A percentile compares a stretch with the other conserved stretches of the same genome.
Conservation (phyloP, 352 stramenopile genomes). For the Pythium coloratum region DNA sequence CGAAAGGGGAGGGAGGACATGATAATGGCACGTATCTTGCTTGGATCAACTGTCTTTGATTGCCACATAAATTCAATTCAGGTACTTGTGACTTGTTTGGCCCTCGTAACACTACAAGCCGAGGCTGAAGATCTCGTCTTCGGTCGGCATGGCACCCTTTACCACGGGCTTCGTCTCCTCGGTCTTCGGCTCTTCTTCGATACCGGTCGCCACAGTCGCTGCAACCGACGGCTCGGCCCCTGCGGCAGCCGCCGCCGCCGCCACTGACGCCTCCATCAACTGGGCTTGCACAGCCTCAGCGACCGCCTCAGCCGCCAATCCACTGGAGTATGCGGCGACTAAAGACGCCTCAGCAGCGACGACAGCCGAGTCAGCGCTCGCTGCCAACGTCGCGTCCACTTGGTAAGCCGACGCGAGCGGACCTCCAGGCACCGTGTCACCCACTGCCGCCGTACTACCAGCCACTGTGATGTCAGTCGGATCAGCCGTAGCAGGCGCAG, state of each 20-base stretch:
- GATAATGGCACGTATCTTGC: neutral
- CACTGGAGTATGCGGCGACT: slow-evolving; percentile 1
- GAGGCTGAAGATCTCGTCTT: slow-evolving; percentile 84
- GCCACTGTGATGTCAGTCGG: slow-evolving; percentile 22
- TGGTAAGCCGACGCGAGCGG: slow-evolving; percentile 31
- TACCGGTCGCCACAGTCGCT: neutral
- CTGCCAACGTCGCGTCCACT: slow-evolving; percentile 15
- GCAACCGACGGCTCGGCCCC: neutral
- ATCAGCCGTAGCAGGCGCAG: neutral
- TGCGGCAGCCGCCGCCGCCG: slow-evolving; percentile 4
- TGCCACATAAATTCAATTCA: slow-evolving; percentile 2
- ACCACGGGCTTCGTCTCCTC: slow-evolving; percentile 6
- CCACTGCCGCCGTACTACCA: slow-evolving; percentile 24
- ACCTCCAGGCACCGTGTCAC: slow-evolving; percentile 30
- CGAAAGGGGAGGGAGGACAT: neutral
- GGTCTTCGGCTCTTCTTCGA: slow-evolving; percentile 2
- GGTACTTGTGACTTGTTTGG: neutral
- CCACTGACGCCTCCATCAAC: slow-evolving; percentile 6
- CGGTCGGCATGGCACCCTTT: slow-evolving; percentile 24
- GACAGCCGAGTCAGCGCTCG: neutral
- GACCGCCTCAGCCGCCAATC: neutral
- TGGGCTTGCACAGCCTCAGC: slow-evolving; percentile 3
- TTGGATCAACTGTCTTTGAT: neutral
- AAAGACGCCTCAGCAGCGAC: slow-evolving; percentile 2
- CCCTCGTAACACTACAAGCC: slow-evolving; percentile 42